phyloP scores from a whole-genome alignment of 1,284 basidiomycete genomes.

The Malassezia yamatoensis region DNA sequence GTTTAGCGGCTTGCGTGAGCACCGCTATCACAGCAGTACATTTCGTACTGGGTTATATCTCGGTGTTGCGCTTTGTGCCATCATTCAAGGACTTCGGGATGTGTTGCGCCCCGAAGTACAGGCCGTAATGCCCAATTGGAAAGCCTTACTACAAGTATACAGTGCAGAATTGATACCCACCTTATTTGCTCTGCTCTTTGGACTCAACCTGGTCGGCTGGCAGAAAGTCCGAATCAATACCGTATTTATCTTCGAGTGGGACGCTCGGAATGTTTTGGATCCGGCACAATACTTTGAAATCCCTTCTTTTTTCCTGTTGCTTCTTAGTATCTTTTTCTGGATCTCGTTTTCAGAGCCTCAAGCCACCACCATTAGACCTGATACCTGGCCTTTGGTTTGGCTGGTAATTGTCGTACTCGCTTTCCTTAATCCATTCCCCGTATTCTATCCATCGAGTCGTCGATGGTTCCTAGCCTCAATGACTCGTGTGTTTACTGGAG shows the following conservation, averaged over 20 bases:
- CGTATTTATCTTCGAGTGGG: conserved; percentile 67
- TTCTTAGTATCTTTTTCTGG: conserved; percentile 72
- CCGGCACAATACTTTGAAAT: conserved; percentile 72
- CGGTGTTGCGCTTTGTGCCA: conserved; percentile 68
- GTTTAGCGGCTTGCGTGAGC: conserved; percentile 42
- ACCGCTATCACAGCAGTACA: conserved; percentile 60
- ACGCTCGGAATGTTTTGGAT: conserved; percentile 66
- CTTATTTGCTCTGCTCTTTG: conserved; percentile 67
- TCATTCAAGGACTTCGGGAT: conserved; percentile 60
- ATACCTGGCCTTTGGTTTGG: conserved; percentile 75
- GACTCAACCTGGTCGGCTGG: conserved; percentile 69
- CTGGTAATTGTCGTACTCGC: conserved; percentile 58
- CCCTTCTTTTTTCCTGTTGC: conserved; percentile 65
- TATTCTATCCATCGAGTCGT: conserved; percentile 60
- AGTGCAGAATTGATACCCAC: conserved; percentile 64
- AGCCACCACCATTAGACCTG: conserved; percentile 34
- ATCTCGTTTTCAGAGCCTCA: conserved; percentile 60
- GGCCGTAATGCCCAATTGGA: conserved; percentile 60
- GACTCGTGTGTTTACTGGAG: conserved; percentile 57
- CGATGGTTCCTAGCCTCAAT: conserved; percentile 68
- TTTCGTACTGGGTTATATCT: conserved; percentile 59
- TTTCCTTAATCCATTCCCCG: conserved; percentile 66
- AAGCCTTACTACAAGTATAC: conserved; percentile 69
- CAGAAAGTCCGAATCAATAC: conserved; percentile 69
- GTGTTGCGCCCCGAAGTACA: conserved; percentile 59